A percentile compares a stretch with the other conserved stretches of the same genome.
These are phyloP conservation scores for Tolypocladium nubicola DNA, from an alignment of 2,329 filamentous ascomycete genomes.

Conservation along the genomic window DNA sequence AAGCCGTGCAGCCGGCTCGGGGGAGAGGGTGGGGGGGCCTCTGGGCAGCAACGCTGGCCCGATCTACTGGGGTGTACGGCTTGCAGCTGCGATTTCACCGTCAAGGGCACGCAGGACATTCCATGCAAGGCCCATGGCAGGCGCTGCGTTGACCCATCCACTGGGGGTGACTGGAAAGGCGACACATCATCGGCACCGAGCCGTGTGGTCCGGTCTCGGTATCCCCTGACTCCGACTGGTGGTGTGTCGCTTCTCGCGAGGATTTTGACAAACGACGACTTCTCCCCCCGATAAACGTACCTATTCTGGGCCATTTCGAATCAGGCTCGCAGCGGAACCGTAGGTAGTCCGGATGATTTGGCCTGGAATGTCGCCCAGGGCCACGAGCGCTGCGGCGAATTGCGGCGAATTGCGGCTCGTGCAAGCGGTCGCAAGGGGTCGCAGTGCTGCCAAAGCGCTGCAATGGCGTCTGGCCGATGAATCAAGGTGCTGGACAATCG, in stretches of 20 bases:
- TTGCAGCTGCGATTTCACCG: neutral
- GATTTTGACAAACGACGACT: neutral
- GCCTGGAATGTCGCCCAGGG: neutral
- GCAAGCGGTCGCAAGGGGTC: neutral
- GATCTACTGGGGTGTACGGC: neutral
- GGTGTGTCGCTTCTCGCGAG: neutral
- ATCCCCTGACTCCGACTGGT: neutral
- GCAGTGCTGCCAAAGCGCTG: neutral
- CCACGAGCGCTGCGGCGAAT: neutral
- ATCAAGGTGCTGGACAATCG: neutral
- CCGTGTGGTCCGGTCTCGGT: neutral
- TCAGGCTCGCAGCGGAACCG: neutral
- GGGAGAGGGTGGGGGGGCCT: neutral
- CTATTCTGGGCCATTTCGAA: conserved; percentile 24
- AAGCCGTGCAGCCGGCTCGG: neutral
- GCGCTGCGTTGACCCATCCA: neutral
- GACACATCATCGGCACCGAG: neutral
- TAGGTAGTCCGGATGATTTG: neutral
- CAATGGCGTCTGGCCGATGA: neutral
- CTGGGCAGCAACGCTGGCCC: neutral
- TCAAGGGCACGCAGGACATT: neutral
- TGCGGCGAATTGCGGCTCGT: neutral
- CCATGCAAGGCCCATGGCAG: neutral
- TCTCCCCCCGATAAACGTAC: neutral
- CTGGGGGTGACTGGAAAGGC: neutral